phyloP scores from a whole-genome alignment of 2,329 filamentous ascomycete species.

The Diplodia sapinea region DNA sequence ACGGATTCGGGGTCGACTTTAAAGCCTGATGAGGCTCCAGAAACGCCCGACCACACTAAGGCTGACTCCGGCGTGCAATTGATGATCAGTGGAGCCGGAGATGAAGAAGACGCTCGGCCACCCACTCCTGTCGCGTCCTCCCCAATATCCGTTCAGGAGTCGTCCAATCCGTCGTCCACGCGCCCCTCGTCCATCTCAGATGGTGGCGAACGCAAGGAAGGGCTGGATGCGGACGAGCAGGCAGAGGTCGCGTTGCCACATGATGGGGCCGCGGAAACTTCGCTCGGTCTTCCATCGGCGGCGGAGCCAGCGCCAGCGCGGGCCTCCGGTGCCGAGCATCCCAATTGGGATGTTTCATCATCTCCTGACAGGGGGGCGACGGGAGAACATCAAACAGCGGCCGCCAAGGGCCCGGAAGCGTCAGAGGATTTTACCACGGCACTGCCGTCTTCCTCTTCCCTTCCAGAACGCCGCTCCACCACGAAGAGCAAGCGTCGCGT shows the following conservation, averaged over 20 bases:
- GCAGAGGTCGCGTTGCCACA: conserved; percentile 22
- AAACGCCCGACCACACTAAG: conserved; percentile 43
- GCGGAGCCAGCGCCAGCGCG: conserved; percentile 21
- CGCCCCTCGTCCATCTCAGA: conserved; percentile 49
- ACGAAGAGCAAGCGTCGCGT: conserved; percentile 29
- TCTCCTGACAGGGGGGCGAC: conserved; percentile 31
- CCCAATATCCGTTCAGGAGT: conserved; percentile 47
- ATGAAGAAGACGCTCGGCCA: conserved; percentile 45
- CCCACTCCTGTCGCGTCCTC: conserved; percentile 44
- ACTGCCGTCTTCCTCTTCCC: conserved; percentile 27
- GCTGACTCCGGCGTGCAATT: conserved; percentile 64
- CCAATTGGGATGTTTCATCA: conserved; percentile 30
- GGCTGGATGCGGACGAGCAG: conserved; percentile 36
- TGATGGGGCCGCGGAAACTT: conserved; percentile 21
- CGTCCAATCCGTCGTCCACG: conserved; percentile 46
- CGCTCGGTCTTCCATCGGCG: conserved; percentile 29
- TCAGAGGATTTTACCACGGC: conserved; percentile 29
- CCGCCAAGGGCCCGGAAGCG: conserved; percentile 23
- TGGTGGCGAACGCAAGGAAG: conserved; percentile 39
- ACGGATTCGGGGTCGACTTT: conserved; percentile 31
- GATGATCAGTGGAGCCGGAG: conserved; percentile 45
- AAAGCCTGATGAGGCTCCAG: conserved; percentile 26
- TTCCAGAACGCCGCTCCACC: conserved; percentile 30
- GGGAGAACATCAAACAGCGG: conserved; percentile 31
- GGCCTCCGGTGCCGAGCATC: conserved; percentile 26